Percentiles rank a stretch among this genome's conserved stretches.
Evolutionary conservation across 768 basidiomycete species (phyloP).

Genomic region (Botryobasidium botryosum): DNA sequence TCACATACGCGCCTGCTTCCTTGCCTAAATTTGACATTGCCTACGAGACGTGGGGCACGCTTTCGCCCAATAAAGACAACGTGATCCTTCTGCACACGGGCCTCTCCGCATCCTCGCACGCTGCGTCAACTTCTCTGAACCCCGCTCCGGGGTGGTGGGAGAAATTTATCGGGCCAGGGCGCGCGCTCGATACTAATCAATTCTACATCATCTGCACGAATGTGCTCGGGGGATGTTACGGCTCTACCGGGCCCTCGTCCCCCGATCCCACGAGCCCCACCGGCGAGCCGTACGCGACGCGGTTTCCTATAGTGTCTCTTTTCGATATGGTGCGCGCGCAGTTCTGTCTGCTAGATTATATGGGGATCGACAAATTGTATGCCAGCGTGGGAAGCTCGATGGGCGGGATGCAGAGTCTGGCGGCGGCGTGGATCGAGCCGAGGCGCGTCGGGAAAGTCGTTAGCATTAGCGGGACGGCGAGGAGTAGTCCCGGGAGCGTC

Average conservation of each 20-base stretch:
- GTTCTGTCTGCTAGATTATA: conserved; percentile 65
- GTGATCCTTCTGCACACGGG: conserved; percentile 93
- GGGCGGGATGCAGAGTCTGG: conserved; percentile 97
- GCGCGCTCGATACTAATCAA: conserved; percentile 78
- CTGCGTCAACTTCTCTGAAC: conserved; percentile 63
- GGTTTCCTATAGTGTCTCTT: conserved; percentile 79
- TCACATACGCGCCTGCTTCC: conserved; percentile 38
- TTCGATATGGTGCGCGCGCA: conserved; percentile 98
- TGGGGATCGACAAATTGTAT: conserved; percentile 72
- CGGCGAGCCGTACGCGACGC: conserved; percentile 64
- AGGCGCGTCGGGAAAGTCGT: conserved; percentile 78
- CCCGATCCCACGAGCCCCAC: conserved; percentile 41
- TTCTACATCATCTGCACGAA: conserved; percentile 95
- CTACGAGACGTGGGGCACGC: conserved; percentile 95
- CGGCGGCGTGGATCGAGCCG: conserved; percentile 85
- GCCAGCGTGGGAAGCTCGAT: conserved; percentile 91
- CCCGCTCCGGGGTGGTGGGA: conserved; percentile 94
- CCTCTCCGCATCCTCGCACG: conserved; percentile 89
- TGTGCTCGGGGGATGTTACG: conserved; percentile 94
- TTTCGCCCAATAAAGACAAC: conserved; percentile 63
- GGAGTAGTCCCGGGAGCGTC: conserved; percentile 80
- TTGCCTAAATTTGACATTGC: conserved; percentile 71
- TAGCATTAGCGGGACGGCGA: conserved; percentile 86
- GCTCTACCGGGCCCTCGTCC: conserved; percentile 87
- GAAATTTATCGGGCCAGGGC: conserved; percentile 91